A percentile compares a stretch with the other conserved stretches of the same genome.
These are phyloP conservation scores for Sergeia podlipaevii DNA, from an alignment of 208 protist species.

Conservation along the genomic window DNA sequence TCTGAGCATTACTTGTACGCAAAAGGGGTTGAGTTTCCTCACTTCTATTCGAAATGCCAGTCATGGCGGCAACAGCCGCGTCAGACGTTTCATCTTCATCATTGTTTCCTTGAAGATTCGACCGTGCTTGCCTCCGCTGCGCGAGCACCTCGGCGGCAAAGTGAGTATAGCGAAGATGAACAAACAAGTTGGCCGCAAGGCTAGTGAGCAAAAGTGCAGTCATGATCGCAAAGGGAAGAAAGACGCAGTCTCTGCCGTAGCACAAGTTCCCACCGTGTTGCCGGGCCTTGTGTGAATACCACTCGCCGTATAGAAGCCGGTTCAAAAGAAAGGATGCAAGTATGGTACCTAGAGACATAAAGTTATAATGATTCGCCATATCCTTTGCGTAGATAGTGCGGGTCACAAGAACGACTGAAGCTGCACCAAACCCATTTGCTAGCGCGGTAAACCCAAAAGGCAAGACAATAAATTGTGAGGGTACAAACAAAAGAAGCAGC, in stretches of 20 bases:
- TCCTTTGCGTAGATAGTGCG: slow-evolving; percentile 74
- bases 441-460: slow-evolving; percentile 60
- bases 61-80: too few species aligned
- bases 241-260: slow-evolving; percentile 50
- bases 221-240: slow-evolving; percentile 56
- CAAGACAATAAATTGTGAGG: slow-evolving; percentile 30
- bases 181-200: slow-evolving; percentile 38
- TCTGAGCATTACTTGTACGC: too few species aligned
- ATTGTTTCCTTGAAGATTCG: too few species aligned
- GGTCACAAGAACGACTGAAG: slow-evolving; percentile 66
- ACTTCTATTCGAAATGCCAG: too few species aligned
- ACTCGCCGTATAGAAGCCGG: slow-evolving; percentile 63
- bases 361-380: slow-evolving; percentile 79
- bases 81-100: too few species aligned
- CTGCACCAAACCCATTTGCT: slow-evolving; percentile 61
- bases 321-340: slow-evolving; percentile 57
- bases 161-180: slow-evolving; percentile 42
- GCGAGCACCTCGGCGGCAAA: slow-evolving; percentile 31
- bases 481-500: slow-evolving; percentile 35
- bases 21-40: too few species aligned
- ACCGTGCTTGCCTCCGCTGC: slow-evolving; percentile 11
- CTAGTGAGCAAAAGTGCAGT: slow-evolving; percentile 26
- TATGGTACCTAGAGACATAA: slow-evolving; percentile 44
- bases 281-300: slow-evolving; percentile 60
- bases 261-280: slow-evolving; percentile 52